Base-by-base conservation (phyloP, 1,284 basidiomycete species). In the Coniferiporia weirii region DNA sequence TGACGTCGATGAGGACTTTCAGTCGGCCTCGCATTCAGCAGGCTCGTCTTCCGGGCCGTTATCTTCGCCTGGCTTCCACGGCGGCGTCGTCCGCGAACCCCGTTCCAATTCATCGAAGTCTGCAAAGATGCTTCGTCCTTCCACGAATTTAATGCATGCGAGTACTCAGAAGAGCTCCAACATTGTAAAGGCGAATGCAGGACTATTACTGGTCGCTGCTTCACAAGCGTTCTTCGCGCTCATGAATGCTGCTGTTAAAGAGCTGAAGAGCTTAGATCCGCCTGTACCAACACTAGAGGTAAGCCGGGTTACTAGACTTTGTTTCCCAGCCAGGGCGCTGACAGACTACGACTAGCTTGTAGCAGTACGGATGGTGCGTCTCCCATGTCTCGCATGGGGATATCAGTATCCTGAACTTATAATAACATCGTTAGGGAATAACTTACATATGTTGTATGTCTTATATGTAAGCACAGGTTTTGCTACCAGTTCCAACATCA, bases 171-270 rank as follows among this genome's bases (percentile, higher is more conserved):
- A 49, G 17, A 47, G 54, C 19, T 9, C 22, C 0, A 20, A 3
- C 7, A 53, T 61, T 40, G 40, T 57, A 19, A 20, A 68, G 45
- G 69, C 70, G 57, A 90, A 90, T 68, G 70, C 76, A 1, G 88
- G 87, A 12, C 67, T 91, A 56, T 70, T 87, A 35, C 72, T 88
- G 35, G 77, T 90, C 32, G 79, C 80, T n/a, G 71, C 73, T 1
- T 73, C 84, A 10, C 83, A 88, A 67, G 74, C 79, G 13, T 87
- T 87, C 69, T 83, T 85, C 56, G 78, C 84, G 6, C 65, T 78
- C 27, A 84, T 84, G 79, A 82, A 82, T 60, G 75, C 83, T 1
- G 74, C 76, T 19, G 85, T 86, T 57, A 88, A 89, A 71, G 75
- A 76, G 56, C 68, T 89, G 63, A 81, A 83, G 65, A 73, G 71